Evolutionary conservation across 1,284 basidiomycete genomes (phyloP).

Genomic region (Singerocomus rubriflavus): DNA sequence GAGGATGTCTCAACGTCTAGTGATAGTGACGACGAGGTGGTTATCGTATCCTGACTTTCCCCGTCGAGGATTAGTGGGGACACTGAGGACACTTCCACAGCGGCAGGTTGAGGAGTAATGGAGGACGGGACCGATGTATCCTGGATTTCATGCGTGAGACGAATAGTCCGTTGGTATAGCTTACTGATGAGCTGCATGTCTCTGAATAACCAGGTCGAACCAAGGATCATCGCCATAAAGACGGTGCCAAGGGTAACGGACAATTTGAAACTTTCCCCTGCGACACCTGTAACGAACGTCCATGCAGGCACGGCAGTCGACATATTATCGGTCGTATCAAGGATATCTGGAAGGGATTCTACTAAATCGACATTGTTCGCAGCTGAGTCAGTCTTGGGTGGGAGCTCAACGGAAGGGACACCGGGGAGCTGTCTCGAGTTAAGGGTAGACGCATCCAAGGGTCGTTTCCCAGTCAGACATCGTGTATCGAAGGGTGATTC

Average conservation of each 20-base stretch:
- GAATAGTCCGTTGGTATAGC: conserved; percentile 10
- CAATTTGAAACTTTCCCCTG: conserved; percentile 14
- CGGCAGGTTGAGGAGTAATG: background rate
- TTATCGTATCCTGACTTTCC: background rate
- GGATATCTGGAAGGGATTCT: conserved; percentile 15
- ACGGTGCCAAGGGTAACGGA: conserved; percentile 20
- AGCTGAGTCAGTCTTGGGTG: conserved; percentile 14
- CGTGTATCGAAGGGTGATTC: conserved; percentile 45
- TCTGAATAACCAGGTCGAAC: conserved; percentile 27
- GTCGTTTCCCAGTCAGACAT: conserved; percentile 60
- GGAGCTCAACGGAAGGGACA: conserved; percentile 30
- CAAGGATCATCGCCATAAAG: conserved; percentile 24
- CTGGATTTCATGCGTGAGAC: background rate
- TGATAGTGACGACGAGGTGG: background rate
- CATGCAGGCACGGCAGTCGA: conserved; percentile 18
- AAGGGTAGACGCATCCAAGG: conserved; percentile 40
- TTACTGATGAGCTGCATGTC: conserved; percentile 16
- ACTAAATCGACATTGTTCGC: conserved; percentile 3
- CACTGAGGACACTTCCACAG: background rate
- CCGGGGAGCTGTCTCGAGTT: conserved; percentile 33
- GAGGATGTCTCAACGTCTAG: background rate
- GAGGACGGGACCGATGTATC: conserved; percentile 1
- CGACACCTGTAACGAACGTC: conserved; percentile 11
- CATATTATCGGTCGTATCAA: conserved; percentile 15
- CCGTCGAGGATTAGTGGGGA: conserved; percentile 2